These are phyloP conservation scores for Cyberlindnera maclurae DNA, from an alignment of 805 yeast genomes.

Conservation along the genomic window DNA sequence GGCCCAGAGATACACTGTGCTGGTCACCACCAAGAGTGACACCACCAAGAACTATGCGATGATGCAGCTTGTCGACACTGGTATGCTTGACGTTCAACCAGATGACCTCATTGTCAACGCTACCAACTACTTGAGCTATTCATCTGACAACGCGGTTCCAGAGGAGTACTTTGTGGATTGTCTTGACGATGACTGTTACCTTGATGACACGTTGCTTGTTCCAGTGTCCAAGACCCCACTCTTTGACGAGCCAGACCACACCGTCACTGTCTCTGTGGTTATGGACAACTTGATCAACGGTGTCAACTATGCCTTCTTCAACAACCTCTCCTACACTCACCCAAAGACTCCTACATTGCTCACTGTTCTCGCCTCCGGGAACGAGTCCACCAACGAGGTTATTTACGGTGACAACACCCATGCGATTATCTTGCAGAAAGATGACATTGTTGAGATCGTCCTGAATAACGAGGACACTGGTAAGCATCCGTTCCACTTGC, in stretches of 20 bases:
- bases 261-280: constrained; percentile 60
- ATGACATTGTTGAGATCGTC: constrained; percentile 65
- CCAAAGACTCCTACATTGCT: constrained; percentile 85
- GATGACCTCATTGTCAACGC: constrained; percentile 57
- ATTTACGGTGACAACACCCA: constrained; percentile 79
- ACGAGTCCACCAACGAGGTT: constrained; percentile 41
- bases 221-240: constrained; percentile 54
- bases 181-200: constrained; percentile 38
- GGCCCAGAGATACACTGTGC: constrained; percentile 86
- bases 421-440: constrained; percentile 53
- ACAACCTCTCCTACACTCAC: constrained; percentile 66
- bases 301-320: constrained; percentile 93
- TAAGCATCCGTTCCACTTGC: constrained; percentile 95
- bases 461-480: constrained; percentile 87
- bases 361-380: constrained; percentile 71
- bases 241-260: constrained; percentile 60
- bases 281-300: constrained; percentile 88
- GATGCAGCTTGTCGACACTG: constrained; percentile 72
- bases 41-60: constrained; percentile 70
- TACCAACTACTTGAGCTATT: constrained; percentile 67
- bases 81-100: constrained; percentile 76
- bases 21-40: constrained; percentile 64
- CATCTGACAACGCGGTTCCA: constrained; percentile 35
- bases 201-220: constrained; percentile 73
- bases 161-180: constrained; percentile 38